These are phyloP conservation scores for Agroathelia rolfsii DNA, from an alignment of 1,284 basidiomycete genomes.

Conservation along the genomic window DNA sequence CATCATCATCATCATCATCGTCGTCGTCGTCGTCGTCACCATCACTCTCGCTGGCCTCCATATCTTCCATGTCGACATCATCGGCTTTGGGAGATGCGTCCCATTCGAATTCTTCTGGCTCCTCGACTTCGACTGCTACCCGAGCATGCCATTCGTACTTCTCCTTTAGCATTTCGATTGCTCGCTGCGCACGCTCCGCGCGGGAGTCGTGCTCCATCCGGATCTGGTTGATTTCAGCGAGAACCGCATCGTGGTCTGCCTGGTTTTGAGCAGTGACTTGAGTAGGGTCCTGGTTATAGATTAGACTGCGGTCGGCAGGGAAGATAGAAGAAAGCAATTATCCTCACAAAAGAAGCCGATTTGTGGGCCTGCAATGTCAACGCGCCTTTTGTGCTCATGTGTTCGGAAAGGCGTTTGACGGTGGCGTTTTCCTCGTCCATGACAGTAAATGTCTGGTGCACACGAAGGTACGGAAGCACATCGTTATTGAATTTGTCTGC, in stretches of 20 bases:
- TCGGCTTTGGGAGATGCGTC: constrained; percentile 37
- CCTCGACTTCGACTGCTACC: constrained; percentile 61
- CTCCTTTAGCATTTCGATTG: constrained; percentile 62
- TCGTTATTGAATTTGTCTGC: constrained; percentile 63
- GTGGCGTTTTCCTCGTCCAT: constrained; percentile 56
- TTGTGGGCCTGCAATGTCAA: too few species aligned
- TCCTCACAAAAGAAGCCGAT: too few species aligned
- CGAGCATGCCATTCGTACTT: constrained; percentile 71
- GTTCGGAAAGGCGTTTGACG: constrained; percentile 56
- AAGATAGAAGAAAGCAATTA: too few species aligned
- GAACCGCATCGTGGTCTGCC: constrained; percentile 55
- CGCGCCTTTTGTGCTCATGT: constrained; percentile 54
- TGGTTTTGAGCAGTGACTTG: too few species aligned
- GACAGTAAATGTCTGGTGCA: constrained; percentile 67
- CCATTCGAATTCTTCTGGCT: constrained; percentile 66
- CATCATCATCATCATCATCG: constrained; percentile 32
- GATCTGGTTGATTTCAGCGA: constrained; percentile 56
- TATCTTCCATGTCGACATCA: constrained; percentile 14
- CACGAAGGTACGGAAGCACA: constrained; percentile 60
- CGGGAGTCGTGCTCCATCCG: constrained; percentile 58
- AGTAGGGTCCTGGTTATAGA: too few species aligned
- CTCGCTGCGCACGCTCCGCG: constrained; percentile 60
- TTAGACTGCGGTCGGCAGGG: too few species aligned
- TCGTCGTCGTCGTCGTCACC: constrained; percentile 24
- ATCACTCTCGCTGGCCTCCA: constrained; percentile 20